Base-by-base conservation (phyloP, 495 filamentous ascomycete genomes). In the Geopyxis carbonaria region DNA sequence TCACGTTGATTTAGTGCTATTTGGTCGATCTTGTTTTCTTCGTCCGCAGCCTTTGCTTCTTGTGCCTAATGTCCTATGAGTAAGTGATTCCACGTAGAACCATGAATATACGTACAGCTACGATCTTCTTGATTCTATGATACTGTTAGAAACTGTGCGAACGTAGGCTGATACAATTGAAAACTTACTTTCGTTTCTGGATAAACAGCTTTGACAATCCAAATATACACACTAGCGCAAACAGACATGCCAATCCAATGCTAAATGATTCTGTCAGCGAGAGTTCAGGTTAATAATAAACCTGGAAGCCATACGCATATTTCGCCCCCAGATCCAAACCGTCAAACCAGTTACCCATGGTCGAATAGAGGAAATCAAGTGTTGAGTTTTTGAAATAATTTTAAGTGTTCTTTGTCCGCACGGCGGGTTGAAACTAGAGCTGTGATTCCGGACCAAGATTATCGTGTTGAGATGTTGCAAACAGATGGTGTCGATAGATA, bases 1-100 rank as follows among this genome's bases (percentile, higher is more conserved):
- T 61, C 60, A n/a, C 51, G 44, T 19, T 51, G 36, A 33, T 56
- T 61, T 25, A 62, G 48, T 19, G 57, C 51, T 19, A 55, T 46
- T 21, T 58, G 50, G 15, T 57, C 51, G 15, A 56, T 40, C 37
- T 48, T 56, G 6, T 40, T 51, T 47, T 62, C 50, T 36, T 54
- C 48, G 36, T 55, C 32, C 14, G 52, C 28, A 25, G 34, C 36
- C 34, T 46, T 43, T 3, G 37, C 31, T 24, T 42, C 38, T 3
- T 22, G 16, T 6, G 48, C 40, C 43, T 53, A 42, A 42, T 51
- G 5, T 31, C 13, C 2, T 2, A 7, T 21, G 24, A 20, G 34
- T 53, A 32, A 53, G 48, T 31, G 23, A n/a, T n/a, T n/a, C 34
- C 11, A 5, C 20, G 25, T 31, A 38, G 16, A 23, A 19, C 2